Conservation (phyloP, 176 grass and related monocot species). For the Eleusine indica region DNA sequence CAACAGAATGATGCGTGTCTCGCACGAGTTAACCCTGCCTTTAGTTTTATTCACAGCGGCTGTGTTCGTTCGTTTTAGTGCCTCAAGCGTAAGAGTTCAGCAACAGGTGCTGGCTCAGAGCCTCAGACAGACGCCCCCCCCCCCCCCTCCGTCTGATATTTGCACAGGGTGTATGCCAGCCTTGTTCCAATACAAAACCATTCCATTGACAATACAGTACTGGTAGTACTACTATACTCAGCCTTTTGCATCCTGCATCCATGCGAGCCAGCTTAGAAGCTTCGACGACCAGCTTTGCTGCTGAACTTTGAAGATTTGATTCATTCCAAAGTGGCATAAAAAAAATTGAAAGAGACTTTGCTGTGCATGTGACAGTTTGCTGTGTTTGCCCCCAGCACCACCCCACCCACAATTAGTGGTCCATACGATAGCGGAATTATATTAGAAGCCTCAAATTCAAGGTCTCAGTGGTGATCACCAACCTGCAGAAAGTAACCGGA, state of each 20-base stretch:
- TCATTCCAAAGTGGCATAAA: constrained; percentile 6
- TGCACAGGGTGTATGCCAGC: constrained; percentile 41
- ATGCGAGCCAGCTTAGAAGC: constrained; percentile 20
- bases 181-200: constrained; percentile 34
- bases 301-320: constrained; percentile 30
- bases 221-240: background rate
- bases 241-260: constrained; percentile 3
- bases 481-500: constrained; percentile 17
- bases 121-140: background rate
- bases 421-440: constrained; percentile 30
- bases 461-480: constrained; percentile 11
- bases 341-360: constrained; percentile 23
- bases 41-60: constrained; percentile 12
- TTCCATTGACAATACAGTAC: constrained; percentile 25
- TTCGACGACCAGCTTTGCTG: constrained; percentile 35
- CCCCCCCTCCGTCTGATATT: background rate
- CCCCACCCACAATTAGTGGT: constrained; percentile 30
- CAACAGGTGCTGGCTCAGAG: background rate
- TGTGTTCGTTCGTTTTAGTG: background rate
- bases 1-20: background rate
- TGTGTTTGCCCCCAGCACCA: background rate
- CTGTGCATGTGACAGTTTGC: constrained; percentile 26
- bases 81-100: constrained; percentile 33
- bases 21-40: background rate
- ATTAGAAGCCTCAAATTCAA: background rate